Base-by-base conservation (phyloP, 1,284 basidiomycete species). In the Papiliotrema laurentii region DNA sequence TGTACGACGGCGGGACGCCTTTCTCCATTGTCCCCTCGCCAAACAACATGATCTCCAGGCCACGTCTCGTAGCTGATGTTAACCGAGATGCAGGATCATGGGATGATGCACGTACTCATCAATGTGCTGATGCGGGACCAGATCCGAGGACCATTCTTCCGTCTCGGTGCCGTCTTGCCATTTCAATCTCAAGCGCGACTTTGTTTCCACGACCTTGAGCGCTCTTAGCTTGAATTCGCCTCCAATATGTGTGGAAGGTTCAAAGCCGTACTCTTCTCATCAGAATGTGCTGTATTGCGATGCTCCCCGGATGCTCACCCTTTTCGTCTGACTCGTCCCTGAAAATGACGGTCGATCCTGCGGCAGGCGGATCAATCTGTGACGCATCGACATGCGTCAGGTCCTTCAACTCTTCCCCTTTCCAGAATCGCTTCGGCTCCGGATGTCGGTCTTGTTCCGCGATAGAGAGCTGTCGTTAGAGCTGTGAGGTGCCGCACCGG, bases 11-110 rank as follows among this genome's bases (percentile, higher is more conserved):
- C 90, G 35, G 83, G 76, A 31, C 80, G 79, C 45, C 50, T 48
- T 76, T 79, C 63, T 42, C 77, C 77, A 40, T 82, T 83, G 70
- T 89, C 87, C 34, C 79, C 81, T 62, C 85, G 85, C 84, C 87
- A 92, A n/a, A 90, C 63, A 10, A 93, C 84, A 70, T 89, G 84
- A 61, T 96, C 90, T 25, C 92, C 91, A 3, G 91, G 91, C 89
- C 89, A 69, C 10, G 60, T 50, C 47, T 66, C 65, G 45, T 69
- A 67, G 49, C 55, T 59, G 31, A 4, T 21, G 14, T 45, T 33
- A 59, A 58, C 47, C 60, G 54, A 43, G 24, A 49, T 49, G 24
- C 50, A 43, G 35, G 11, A 24, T 56, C 54, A 30, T 25, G 35
- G 44, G 19, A 27, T 26, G 13, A 38, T 27, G 1, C 9, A 60